A percentile compares a stretch with the other conserved stretches of the same genome.
These are phyloP conservation scores for Triticum urartu DNA, from an alignment of 176 grass and related monocot species.

Conservation along the genomic window DNA sequence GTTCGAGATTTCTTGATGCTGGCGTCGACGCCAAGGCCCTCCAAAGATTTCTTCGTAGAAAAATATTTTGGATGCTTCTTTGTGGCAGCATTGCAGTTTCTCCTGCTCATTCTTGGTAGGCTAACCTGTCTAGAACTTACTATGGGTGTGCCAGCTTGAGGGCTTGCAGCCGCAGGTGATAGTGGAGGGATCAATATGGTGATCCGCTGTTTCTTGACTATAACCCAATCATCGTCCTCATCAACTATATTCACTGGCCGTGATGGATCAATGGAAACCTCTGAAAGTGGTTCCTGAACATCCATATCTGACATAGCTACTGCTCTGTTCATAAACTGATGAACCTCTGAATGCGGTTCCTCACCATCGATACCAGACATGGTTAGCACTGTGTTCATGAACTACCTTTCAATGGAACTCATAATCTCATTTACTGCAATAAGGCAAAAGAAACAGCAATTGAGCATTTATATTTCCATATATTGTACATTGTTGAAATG, in stretches of 20 bases:
- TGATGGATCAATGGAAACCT: neutral
- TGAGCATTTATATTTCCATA: neutral
- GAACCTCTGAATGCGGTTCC: slow-evolving; percentile 3
- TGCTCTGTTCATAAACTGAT: neutral
- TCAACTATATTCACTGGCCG: slow-evolving; percentile 21
- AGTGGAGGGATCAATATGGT: slow-evolving; percentile 45
- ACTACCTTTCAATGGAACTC: neutral
- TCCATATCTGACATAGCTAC: neutral
- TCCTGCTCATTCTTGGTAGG: slow-evolving; percentile 23
- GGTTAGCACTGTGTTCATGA: neutral
- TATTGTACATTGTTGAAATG: neutral
- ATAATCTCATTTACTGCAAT: neutral
- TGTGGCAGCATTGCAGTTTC: slow-evolving; percentile 18
- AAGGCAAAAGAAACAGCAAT: slow-evolving; percentile 21
- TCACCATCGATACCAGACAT: slow-evolving; percentile 15
- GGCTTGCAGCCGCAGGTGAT: slow-evolving; percentile 27
- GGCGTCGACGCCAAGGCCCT: neutral
- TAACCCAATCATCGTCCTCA: slow-evolving; percentile 47
- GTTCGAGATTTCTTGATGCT: neutral
- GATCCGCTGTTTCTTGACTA: slow-evolving; percentile 56
- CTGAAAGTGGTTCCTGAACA: slow-evolving; percentile 10
- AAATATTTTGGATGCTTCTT: slow-evolving; percentile 33
- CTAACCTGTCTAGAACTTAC: slow-evolving; percentile 16
- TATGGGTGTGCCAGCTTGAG: neutral
- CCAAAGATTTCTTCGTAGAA: slow-evolving; percentile 6